Base-by-base conservation (phyloP, 2,329 filamentous ascomycete genomes). In the Nothophaeocryptopus gaeumannii region DNA sequence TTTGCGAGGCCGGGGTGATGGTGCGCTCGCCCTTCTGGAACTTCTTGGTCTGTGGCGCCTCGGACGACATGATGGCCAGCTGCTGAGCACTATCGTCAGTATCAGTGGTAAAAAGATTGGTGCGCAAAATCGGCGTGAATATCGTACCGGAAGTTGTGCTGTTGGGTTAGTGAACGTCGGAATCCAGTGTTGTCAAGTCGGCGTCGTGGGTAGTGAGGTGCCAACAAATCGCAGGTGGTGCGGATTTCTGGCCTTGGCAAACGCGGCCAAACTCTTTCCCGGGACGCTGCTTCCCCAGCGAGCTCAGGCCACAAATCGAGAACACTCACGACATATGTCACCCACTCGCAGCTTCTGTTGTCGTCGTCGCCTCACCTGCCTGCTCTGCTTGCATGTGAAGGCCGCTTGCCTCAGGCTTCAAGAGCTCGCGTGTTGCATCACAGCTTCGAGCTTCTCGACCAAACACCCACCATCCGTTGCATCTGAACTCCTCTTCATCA, bases 1-100 rank as follows among this genome's bases (percentile, higher is more conserved):
- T 95, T 78, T 96, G 84, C 73, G 82, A 81, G 77, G 81, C 76
- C 77, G 88, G 84, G 76, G 88, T 90, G 76, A 96, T 86, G 77
- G 86, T 83, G 81, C 92, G 86, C 80, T 89, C 88, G 79, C 89
- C 89, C 84, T 93, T 93, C 81, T 90, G 90, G 83, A 96, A 96
- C 83, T 88, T 92, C 89, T 96, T 95, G 72, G 85, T 88, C 78
- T 82, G 60, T 40, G 59, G 54, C 54, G 58, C 55, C 50, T 62
- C 54, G 51, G 61, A 58, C 44, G 62, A 63, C 60, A 64, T 66
- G 53, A 47, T 63, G 58, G 51, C 53, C 50, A 58, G 56, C 20
- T 26, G 20, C 20, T 26, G 20, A 26, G 20, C 20, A 26, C 20
- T 26, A 26, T 26, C 20, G 20, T 26, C 20, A 26, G 20, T 26